Conservation (phyloP, 768 basidiomycete genomes). For the Tulasnella sp. region DNA sequence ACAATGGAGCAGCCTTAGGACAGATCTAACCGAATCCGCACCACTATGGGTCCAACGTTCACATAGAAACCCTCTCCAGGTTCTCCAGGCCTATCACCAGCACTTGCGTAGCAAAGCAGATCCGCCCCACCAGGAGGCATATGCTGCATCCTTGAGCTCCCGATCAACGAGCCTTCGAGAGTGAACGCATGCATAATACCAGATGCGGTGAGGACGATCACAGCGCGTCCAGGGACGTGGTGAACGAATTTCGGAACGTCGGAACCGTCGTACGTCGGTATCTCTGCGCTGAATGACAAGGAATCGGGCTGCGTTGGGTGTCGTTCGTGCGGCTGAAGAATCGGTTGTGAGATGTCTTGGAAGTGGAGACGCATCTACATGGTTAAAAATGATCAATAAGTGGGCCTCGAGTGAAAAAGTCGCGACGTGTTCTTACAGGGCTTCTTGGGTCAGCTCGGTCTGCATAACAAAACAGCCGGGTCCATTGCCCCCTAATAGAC, state of each 20-base stretch:
- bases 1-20: background rate
- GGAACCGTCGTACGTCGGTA: conserved; percentile 8
- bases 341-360: background rate
- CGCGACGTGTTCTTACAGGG: background rate
- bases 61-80: background rate
- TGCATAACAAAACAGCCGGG: conserved; percentile 16
- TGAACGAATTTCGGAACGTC: conserved; percentile 20
- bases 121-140: conserved; percentile 13
- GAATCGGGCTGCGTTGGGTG: background rate
- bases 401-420: background rate
- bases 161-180: background rate
- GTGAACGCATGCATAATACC: conserved; percentile 17
- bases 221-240: background rate
- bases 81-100: background rate
- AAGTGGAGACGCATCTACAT: conserved; percentile 16
- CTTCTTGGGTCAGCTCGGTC: conserved; percentile 3
- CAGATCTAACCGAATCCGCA: background rate
- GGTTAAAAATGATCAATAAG: background rate
- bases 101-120: background rate
- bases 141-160: conserved; percentile 12
- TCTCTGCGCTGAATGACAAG: background rate
- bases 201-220: conserved; percentile 8
- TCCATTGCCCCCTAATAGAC: background rate
- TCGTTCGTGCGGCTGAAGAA: conserved; percentile 14
- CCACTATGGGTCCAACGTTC: conserved; percentile 3